A percentile compares a stretch with the other conserved stretches of the same genome.
Conservation (phyloP, 2,329 filamentous ascomycete genomes). For the Mycosphaerella arachidis region DNA sequence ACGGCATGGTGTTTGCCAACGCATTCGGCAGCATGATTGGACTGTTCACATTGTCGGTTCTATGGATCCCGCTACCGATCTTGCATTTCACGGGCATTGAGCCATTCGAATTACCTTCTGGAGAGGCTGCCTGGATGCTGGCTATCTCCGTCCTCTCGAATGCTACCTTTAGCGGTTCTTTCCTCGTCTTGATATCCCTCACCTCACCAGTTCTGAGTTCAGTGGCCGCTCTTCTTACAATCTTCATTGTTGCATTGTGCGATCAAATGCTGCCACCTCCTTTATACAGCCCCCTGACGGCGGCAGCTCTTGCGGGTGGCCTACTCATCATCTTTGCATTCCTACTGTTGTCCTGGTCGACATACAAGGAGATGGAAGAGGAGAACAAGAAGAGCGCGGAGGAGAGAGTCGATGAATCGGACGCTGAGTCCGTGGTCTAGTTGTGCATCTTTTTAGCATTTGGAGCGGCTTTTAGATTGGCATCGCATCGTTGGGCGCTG, state of each 20-base stretch:
- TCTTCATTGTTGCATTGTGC: slow-evolving; percentile 89
- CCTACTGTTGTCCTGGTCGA: slow-evolving; percentile 80
- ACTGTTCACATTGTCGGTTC: slow-evolving; percentile 73
- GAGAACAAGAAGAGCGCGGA: slow-evolving; percentile 61
- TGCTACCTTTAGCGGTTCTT: slow-evolving; percentile 86
- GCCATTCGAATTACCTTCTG: slow-evolving; percentile 73
- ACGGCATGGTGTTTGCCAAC: slow-evolving; percentile 95
- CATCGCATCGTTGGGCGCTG: background rate
- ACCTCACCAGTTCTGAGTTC: slow-evolving; percentile 83
- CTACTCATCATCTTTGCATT: slow-evolving; percentile 85
- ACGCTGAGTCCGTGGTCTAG: slow-evolving; percentile 36
- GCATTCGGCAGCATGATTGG: slow-evolving; percentile 86
- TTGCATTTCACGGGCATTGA: slow-evolving; percentile 76
- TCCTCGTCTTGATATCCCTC: slow-evolving; percentile 86
- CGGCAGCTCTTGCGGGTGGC: slow-evolving; percentile 75
- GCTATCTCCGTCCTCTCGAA: slow-evolving; percentile 78
- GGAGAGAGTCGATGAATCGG: slow-evolving; percentile 38
- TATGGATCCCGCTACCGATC: slow-evolving; percentile 89
- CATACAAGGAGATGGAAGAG: slow-evolving; percentile 88
- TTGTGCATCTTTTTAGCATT: background rate
- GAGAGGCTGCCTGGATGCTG: slow-evolving; percentile 74
- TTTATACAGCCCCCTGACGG: slow-evolving; percentile 66
- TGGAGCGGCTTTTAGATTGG: background rate
- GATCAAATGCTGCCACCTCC: slow-evolving; percentile 75
- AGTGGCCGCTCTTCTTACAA: slow-evolving; percentile 88